Conservation (phyloP, 352 stramenopile species). For the Phytophthora crassamura region DNA sequence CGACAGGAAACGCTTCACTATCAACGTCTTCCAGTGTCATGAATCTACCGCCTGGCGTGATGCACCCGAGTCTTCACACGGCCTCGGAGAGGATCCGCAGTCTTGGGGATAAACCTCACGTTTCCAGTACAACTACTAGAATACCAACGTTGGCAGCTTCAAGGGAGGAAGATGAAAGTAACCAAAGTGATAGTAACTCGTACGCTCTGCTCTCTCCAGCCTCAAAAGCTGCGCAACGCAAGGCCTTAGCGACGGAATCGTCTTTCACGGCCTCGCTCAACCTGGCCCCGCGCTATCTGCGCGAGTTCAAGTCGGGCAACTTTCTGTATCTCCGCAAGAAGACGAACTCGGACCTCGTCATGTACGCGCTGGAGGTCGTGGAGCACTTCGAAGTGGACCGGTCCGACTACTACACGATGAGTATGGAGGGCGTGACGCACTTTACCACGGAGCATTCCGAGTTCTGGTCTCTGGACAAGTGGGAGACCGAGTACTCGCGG, state of each 20-base stretch:
- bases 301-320: slow-evolving; percentile 80
- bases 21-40: slow-evolving; percentile 45
- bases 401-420: slow-evolving; percentile 94
- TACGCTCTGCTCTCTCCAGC: slow-evolving; percentile 34
- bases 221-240: slow-evolving; percentile 37
- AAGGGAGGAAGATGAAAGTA: slow-evolving; percentile 31
- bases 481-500: slow-evolving; percentile 92
- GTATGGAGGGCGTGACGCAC: slow-evolving; percentile 91
- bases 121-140: slow-evolving; percentile 19
- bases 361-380: slow-evolving; percentile 87
- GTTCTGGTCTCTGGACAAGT: slow-evolving; percentile 93
- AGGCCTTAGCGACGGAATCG: slow-evolving; percentile 27
- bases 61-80: slow-evolving; percentile 65
- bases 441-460: slow-evolving; percentile 90
- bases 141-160: slow-evolving; percentile 12
- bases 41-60: slow-evolving; percentile 33
- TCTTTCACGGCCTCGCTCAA: slow-evolving; percentile 85
- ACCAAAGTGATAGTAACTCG: slow-evolving; percentile 11
- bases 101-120: slow-evolving; percentile 44
- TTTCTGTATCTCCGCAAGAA: slow-evolving; percentile 86
- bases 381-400: slow-evolving; percentile 88
- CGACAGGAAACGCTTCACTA: neutral
- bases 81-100: slow-evolving; percentile 65
- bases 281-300: slow-evolving; percentile 74
- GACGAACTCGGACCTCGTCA: slow-evolving; percentile 67